Base-by-base conservation (phyloP, 1,139 yeast species). In the Debaryomyces subglobosus region DNA sequence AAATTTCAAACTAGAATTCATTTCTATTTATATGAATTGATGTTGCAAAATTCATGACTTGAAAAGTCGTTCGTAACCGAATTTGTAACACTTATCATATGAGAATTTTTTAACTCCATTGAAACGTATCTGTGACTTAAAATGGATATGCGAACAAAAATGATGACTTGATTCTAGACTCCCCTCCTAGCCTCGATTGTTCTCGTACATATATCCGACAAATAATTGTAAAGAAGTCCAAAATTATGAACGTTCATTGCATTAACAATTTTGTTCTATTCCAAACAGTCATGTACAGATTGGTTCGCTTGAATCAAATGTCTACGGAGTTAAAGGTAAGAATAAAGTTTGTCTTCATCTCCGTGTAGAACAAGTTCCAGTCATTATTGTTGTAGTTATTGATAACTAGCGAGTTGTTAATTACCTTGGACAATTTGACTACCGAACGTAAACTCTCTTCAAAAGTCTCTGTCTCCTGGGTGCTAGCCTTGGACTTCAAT, bases 401-500 rank as follows among this genome's bases (percentile, higher is more conserved):
- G 38, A 50, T 51, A 4, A 45, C 21, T 41, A 61, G 42, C n/a
- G 55, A 42, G 15, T 45, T 50, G 46, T 63, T 57, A 9, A 67
- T 55, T 15, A 50, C 52, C 39, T 62, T 65, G 23, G 63, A 57
- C 47, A 72, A 62, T 23, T 55, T 58, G 5, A 68, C 59, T 27
- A 70, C 59, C 5, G 69, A 61, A 48, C 65, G 65, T 38, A 68
- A 52, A 16, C 68, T 61, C 45, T 71, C 75, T 44, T 71, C 71
- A 44, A 56, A 64, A 27, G 65, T 61, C 51, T 72, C 78, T 3
- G 65, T 53, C 47, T 75, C 81, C 56, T 76, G 81, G 3, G 75
- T 62, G 13, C 76, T 72, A 4, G 81, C 77, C 50, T 75, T 76
- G 13, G 68, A 60, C 18, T 75, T 67, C 16, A 74, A 59, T 47